Evolutionary conservation across 1,284 basidiomycete genomes (phyloP).

Genomic region (Hortiboletus rubellus): DNA sequence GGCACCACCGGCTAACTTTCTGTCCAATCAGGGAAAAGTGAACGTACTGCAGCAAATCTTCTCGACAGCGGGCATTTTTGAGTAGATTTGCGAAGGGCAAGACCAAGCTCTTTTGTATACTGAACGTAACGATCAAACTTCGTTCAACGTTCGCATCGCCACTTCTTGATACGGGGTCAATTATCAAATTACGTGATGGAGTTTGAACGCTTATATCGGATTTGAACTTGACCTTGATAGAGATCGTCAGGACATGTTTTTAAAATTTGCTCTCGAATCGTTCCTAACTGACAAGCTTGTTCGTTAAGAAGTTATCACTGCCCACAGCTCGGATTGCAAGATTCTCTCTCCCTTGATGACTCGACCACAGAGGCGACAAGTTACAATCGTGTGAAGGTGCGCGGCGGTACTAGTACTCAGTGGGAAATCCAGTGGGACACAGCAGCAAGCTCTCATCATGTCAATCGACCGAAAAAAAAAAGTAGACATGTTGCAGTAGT

Average conservation of each 20-base stretch:
- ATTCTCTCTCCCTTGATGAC: too few species aligned
- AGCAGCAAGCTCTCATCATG: too few species aligned
- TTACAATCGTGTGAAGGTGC: too few species aligned
- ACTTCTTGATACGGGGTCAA: neutral
- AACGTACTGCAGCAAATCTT: slow-evolving; percentile 91
- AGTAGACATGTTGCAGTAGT: too few species aligned
- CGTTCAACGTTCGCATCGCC: neutral
- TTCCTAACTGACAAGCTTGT: neutral
- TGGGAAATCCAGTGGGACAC: too few species aligned
- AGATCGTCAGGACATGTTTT: neutral
- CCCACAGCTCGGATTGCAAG: too few species aligned
- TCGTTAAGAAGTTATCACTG: too few species aligned
- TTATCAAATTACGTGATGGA: neutral
- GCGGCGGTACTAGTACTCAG: too few species aligned
- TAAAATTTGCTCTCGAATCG: too few species aligned
- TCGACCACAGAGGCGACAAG: too few species aligned
- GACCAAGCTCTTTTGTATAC: neutral
- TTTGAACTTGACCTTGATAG: neutral
- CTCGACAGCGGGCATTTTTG: slow-evolving; percentile 44
- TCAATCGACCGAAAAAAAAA: too few species aligned
- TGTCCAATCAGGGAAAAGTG: neutral
- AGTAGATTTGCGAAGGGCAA: neutral
- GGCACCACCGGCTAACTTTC: neutral
- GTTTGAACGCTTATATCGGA: too few species aligned
- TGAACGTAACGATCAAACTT: neutral